Evolutionary conservation across 2,329 filamentous ascomycete genomes (phyloP), one percentile per base, ranked within the genome.

Genomic region (Phoma sp.): DNA sequence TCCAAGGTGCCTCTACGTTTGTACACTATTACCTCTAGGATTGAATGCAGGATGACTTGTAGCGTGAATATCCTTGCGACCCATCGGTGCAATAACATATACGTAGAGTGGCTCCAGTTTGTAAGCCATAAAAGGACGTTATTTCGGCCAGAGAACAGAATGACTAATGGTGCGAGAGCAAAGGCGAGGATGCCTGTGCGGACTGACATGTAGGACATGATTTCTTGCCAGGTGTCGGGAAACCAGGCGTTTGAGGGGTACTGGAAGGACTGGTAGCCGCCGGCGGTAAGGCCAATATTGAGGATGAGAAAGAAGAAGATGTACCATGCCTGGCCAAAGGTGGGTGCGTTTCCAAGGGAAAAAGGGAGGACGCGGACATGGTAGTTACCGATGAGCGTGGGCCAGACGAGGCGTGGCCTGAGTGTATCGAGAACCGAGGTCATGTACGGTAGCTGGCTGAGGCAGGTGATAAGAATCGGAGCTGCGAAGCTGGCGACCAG

Each of bases 271-370:
- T 1, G 70, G 71, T 11, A 79, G 61, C 45, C 52, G 7, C 42
- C 53, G 18, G 58, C 43, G 4, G 52, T 52, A 7, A 55, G 47
- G 38, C 66, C 49, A 38, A 69, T 52, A 29, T 66, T 67, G 9
- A 65, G 39, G 18, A 60, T 25, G 12, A 65, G 6, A 33, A 67
- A 61, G 29, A 61, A 65, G 10, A 69, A 36, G 28, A 83, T 77
- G 61, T 78, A 82, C 11, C 82, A 73, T 50, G 68, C 62, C 36
- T 82, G 80, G 1, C 79, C 79, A 1, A 74, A 49, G 0, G 77
- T 81, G 0, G 80, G 80, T 2, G 69, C 68, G 47, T 78, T 77
- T 2, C 61, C 60, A 10, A 61, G 39, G 1, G 47, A 51, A 7
- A 42, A 62, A 7, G 57, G 63, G 2, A 66, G 59, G 5, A 57